Conservation (phyloP, 148 eudicot genomes). For the Dysphania ambrosioides region DNA sequence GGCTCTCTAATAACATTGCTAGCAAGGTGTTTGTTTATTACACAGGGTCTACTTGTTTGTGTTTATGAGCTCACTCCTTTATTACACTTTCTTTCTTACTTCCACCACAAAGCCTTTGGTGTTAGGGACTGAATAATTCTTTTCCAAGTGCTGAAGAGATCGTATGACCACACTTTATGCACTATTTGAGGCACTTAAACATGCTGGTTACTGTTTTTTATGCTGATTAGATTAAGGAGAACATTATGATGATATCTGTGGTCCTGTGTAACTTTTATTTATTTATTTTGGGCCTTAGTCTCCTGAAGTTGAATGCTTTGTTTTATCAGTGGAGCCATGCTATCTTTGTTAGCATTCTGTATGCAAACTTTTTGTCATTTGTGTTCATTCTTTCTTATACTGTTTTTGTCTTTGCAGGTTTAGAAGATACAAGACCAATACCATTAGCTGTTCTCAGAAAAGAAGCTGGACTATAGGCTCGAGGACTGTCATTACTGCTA, state of each 20-base stretch:
- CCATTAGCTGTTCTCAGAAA: conserved; percentile 24
- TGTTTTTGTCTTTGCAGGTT: conserved; percentile 18
- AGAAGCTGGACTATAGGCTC: conserved; percentile 31
- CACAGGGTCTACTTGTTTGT: background rate
- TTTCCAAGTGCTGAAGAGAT: too few relatives aligned
- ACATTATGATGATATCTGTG: background rate
- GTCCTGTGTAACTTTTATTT: too few relatives aligned
- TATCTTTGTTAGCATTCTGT: background rate
- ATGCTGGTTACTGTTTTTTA: too few relatives aligned
- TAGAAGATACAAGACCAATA: conserved; percentile 8
- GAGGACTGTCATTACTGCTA: conserved; percentile 22
- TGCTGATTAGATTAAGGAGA: background rate
- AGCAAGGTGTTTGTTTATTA: conserved; percentile 29
- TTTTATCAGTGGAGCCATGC: background rate
- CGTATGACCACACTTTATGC: too few relatives aligned
- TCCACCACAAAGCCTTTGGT: too few relatives aligned
- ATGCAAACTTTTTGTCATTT: background rate
- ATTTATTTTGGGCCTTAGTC: background rate
- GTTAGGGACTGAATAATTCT: background rate
- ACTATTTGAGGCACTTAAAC: too few relatives aligned
- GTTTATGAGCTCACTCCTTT: background rate
- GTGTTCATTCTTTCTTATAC: background rate
- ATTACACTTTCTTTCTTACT: background rate
- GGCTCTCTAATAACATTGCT: conserved; percentile 40
- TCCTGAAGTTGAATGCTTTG: background rate